A percentile compares a stretch with the other conserved stretches of the same genome.
These are phyloP conservation scores for Apiotrichum veenhuisii DNA, from an alignment of 1,284 basidiomycete genomes.

Conservation along the genomic window DNA sequence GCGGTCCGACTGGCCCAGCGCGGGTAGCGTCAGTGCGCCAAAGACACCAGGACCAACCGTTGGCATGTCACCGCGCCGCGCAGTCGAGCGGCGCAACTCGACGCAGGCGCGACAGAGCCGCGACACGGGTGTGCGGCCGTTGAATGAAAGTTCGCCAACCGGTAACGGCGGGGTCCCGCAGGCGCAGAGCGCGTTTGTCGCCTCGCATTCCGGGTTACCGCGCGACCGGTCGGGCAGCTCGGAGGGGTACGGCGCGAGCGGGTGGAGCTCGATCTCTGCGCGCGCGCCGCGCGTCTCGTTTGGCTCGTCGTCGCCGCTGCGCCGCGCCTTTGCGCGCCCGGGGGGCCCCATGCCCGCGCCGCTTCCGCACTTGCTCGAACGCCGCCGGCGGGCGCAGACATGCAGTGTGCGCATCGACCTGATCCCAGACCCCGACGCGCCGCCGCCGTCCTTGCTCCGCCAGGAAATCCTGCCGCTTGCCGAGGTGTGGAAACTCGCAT, in stretches of 20 bases:
- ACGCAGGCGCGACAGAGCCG: background rate
- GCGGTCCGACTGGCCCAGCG: constrained; percentile 2
- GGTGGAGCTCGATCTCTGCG: background rate
- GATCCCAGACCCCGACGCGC: constrained; percentile 24
- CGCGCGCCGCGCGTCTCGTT: constrained; percentile 25
- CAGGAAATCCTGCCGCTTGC: constrained; percentile 25
- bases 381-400: constrained; percentile 12
- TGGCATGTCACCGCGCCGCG: background rate
- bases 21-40: background rate
- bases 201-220: background rate
- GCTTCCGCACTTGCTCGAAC: background rate
- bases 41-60: background rate
- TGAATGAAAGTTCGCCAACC: background rate
- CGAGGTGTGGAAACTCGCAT: constrained; percentile 53
- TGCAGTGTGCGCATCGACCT: constrained; percentile 30
- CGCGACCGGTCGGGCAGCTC: background rate
- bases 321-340: constrained; percentile 13
- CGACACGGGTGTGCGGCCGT: constrained; percentile 2
- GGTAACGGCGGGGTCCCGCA: background rate
- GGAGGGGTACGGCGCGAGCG: constrained; percentile 2
- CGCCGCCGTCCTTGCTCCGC: constrained; percentile 30
- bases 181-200: background rate
- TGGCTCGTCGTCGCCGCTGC: constrained; percentile 27
- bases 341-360: background rate
- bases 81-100: constrained; percentile 8